Conservation (phyloP, 257 asterid genomes). For the Capsicum pubescens region DNA sequence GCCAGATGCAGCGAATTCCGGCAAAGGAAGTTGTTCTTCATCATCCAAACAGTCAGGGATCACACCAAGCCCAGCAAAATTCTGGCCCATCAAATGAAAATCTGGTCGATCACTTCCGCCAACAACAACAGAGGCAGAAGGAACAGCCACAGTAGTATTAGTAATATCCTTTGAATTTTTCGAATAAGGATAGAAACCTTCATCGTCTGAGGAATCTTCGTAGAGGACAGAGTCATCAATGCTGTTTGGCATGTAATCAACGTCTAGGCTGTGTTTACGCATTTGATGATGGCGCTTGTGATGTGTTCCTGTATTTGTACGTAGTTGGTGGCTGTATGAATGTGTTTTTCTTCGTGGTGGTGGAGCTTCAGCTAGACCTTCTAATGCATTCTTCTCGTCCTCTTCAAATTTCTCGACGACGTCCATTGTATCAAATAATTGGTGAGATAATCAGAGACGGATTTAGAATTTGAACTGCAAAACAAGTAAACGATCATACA, state of each 20-base stretch:
- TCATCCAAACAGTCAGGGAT: slow-evolving; percentile 29
- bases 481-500: background rate
- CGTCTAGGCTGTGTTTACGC: slow-evolving; percentile 78
- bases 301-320: slow-evolving; percentile 59
- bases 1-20: slow-evolving; percentile 59
- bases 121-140: background rate
- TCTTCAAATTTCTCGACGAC: slow-evolving; percentile 39
- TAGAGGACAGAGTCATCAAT: slow-evolving; percentile 35
- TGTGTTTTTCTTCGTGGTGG: slow-evolving; percentile 59
- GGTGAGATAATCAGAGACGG: background rate
- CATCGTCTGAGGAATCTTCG: background rate
- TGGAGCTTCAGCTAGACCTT: slow-evolving; percentile 47
- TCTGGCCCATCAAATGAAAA: slow-evolving; percentile 20
- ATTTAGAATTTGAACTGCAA: background rate
- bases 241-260: slow-evolving; percentile 48
- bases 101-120: slow-evolving; percentile 5
- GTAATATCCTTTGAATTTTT: background rate
- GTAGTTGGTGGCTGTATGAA: slow-evolving; percentile 70
- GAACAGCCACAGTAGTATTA: background rate
- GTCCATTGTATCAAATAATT: background rate
- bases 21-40: slow-evolving; percentile 37
- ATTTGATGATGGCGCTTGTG: slow-evolving; percentile 57
- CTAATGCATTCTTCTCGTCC: slow-evolving; percentile 50
- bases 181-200: slow-evolving; percentile 26
- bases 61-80: slow-evolving; percentile 26